Conservation (phyloP, 306 rosid genomes). For the Senna siamea region DNA sequence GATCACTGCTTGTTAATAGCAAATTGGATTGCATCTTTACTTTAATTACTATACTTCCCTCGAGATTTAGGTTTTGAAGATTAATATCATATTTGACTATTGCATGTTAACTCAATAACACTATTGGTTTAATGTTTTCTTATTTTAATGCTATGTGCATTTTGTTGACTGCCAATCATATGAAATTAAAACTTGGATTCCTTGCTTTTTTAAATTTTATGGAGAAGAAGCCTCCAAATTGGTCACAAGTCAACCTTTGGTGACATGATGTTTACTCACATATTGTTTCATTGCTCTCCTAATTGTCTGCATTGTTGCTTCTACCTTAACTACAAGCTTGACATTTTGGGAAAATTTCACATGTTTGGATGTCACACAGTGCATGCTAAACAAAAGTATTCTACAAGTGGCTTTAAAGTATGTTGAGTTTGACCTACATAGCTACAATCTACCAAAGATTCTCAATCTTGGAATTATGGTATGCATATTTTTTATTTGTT, state of each 20-base stretch:
- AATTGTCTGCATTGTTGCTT: constrained; percentile 38
- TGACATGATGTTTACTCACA: constrained; percentile 18
- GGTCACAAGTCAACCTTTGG: not conserved
- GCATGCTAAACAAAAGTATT: constrained; percentile 73
- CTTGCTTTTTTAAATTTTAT: not conserved
- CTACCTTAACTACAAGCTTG: constrained; percentile 72
- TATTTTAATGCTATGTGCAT: not conserved
- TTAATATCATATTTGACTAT: not conserved
- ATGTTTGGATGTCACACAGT: constrained; percentile 84
- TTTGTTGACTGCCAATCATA: not conserved
- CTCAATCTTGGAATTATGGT: constrained; percentile 81
- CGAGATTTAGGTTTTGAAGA: constrained; percentile 10
- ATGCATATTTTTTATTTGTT: constrained; percentile 16
- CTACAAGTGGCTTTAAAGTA: constrained; percentile 58
- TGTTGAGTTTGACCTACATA: constrained; percentile 50
- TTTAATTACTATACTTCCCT: not conserved
- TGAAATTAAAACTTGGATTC: constrained; percentile 3
- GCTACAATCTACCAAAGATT: constrained; percentile 52
- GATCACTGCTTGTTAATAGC: not conserved
- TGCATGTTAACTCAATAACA: not conserved
- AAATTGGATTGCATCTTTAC: not conserved
- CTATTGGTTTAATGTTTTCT: not conserved
- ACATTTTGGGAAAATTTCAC: constrained; percentile 90
- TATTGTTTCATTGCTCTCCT: constrained; percentile 25
- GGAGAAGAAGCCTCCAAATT: not conserved